Evolutionary conservation across 148 eudicot species (phyloP), one percentile per base, ranked within the genome.

Genomic region (Bassia scoparia): DNA sequence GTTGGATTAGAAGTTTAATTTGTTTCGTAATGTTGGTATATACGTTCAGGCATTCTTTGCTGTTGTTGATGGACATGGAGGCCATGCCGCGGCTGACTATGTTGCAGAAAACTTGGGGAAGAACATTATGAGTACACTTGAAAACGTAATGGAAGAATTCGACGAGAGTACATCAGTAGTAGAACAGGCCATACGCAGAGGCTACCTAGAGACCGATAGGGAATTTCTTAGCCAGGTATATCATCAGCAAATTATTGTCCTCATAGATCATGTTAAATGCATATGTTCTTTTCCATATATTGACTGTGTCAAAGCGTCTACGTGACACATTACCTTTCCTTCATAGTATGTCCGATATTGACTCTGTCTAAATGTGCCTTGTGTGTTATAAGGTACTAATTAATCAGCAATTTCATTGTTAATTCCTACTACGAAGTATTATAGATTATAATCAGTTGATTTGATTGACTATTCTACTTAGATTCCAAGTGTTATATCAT

Each of bases 41-140:
- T n/a, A 14, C 67, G 74, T 67, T 37, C 78, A 89, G 95, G 95
- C 91, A 14, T 84, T 84, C 71, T 89, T 89, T 33, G 80, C 74
- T 18, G 91, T 89, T 29, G 79, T 84, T 53, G 91, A 86, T 77
- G 95, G 95, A 48, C 95, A 89, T 75, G 95, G 95, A 24, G 91
- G 95, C 38, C 74, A 77, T 50, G 87, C 81, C 29, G 95, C 91
- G 12, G 85, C 91, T 6, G 88, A 89, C 29, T 87, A 77, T 56
- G 87, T 81, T 12, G 87, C 87, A 3, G 78, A 81, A 43, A 81
- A 86, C 77, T 73, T 89, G 9, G 86, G 83, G 41, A 84, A 75
- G 74, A 83, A 86, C 72, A 83, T 87, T 21, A 29, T 87, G 54
- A 75, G 74, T 41, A 66, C 68, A 67, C 50, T 81, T 41, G 71